These are phyloP conservation scores for Trypanosoma caninum DNA, from an alignment of 208 protist species.

Conservation along the genomic window DNA sequence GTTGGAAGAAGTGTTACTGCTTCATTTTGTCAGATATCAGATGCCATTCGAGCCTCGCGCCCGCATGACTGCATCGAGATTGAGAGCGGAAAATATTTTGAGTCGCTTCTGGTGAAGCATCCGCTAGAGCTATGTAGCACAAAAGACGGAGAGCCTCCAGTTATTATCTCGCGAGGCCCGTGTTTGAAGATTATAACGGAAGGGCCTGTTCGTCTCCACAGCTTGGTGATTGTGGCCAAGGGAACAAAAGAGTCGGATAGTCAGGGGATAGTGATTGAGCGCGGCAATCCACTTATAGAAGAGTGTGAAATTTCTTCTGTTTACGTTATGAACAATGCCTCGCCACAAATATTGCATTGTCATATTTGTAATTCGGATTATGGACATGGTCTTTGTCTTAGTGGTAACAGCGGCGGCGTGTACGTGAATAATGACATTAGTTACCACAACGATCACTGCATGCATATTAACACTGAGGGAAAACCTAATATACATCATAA, in stretches of 20 bases:
- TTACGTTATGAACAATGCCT: conserved; percentile 31
- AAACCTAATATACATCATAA: conserved; percentile 29
- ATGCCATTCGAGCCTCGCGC: conserved; percentile 32
- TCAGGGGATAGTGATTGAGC: conserved; percentile 31
- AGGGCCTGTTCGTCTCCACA: conserved; percentile 33
- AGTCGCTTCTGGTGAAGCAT: conserved; percentile 30
- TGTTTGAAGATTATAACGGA: conserved; percentile 31
- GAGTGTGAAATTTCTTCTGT: conserved; percentile 40
- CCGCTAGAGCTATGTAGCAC: conserved; percentile 36
- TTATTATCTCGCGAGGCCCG: conserved; percentile 31
- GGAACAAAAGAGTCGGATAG: conserved; percentile 29
- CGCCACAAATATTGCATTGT: conserved; percentile 31
- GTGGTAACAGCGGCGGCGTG: conserved; percentile 27
- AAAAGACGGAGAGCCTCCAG: conserved; percentile 27
- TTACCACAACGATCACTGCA: conserved; percentile 33
- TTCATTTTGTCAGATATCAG: conserved; percentile 33
- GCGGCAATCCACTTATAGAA: conserved; percentile 31
- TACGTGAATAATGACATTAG: conserved; percentile 40
- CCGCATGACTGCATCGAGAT: conserved; percentile 47
- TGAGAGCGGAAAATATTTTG: conserved; percentile 47
- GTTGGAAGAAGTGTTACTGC: conserved; percentile 34
- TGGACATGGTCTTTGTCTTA: conserved; percentile 30
- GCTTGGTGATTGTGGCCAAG: conserved; percentile 25
- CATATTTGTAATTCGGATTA: conserved; percentile 29
- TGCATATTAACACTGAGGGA: conserved; percentile 29